Conservation (phyloP, 768 basidiomycete genomes). For the Galerina marginata region DNA sequence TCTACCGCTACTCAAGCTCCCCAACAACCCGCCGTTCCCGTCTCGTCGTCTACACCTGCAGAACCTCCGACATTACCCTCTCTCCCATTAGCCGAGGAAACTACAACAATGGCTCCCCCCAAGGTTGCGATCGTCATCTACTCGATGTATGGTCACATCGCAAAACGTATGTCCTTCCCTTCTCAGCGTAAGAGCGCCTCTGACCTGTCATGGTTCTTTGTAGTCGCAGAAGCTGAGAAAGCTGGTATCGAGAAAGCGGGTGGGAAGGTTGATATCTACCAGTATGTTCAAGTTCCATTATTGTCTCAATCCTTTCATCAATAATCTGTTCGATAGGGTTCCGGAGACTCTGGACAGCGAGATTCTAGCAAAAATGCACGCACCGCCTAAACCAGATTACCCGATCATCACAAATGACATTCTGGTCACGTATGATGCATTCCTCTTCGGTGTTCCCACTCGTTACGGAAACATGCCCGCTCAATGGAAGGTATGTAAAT, state of each 20-base stretch:
- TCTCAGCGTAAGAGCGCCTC: background rate
- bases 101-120: slow-evolving; percentile 48
- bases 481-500: slow-evolving; percentile 70
- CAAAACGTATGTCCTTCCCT: slow-evolving; percentile 31
- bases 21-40: background rate
- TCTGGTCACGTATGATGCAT: slow-evolving; percentile 71
- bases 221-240: slow-evolving; percentile 69
- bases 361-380: slow-evolving; percentile 70
- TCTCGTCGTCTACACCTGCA: slow-evolving; percentile 9
- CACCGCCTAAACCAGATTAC: slow-evolving; percentile 72
- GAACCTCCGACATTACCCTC: slow-evolving; percentile 17
- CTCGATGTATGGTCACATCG: slow-evolving; percentile 67
- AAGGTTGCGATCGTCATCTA: slow-evolving; percentile 75
- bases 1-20: background rate
- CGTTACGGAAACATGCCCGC: slow-evolving; percentile 83
- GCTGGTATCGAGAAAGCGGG: slow-evolving; percentile 54
- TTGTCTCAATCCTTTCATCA: background rate
- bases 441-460: slow-evolving; percentile 78
- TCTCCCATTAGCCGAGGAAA: background rate
- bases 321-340: slow-evolving; percentile 48
- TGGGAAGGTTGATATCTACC: slow-evolving; percentile 55
- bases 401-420: slow-evolving; percentile 63
- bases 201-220: background rate
- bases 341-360: slow-evolving; percentile 79
- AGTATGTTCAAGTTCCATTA: slow-evolving; percentile 49